Conservation (phyloP, 805 yeast species). For the Ogataea ramenticola region DNA sequence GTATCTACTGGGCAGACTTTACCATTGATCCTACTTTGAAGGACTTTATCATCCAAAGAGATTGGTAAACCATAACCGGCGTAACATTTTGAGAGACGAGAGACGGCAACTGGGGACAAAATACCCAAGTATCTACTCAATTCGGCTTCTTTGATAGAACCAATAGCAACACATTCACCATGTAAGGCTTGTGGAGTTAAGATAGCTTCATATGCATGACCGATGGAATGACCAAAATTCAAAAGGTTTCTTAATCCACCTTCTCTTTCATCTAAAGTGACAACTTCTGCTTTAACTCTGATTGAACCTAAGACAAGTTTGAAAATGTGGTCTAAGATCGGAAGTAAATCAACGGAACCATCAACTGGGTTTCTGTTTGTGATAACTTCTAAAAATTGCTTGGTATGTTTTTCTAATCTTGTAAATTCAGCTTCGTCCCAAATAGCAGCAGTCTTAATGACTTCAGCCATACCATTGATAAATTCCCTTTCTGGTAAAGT, state of each 20-base stretch:
- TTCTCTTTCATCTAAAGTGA: constrained; percentile 89
- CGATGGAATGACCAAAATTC: constrained; percentile 95
- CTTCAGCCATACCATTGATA: constrained; percentile 98
- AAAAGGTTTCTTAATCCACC: constrained; percentile 87
- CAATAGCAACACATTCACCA: constrained; percentile 99
- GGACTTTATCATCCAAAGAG: constrained; percentile 62
- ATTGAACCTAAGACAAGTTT: constrained; percentile 81
- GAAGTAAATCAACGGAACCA: constrained; percentile 52
- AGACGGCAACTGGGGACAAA: constrained; percentile 87
- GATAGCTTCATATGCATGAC: constrained; percentile 98
- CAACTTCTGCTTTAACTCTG: constrained; percentile 89
- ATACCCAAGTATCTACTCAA: constrained; percentile 86
- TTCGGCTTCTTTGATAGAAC: constrained; percentile 93
- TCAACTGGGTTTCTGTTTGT: constrained; percentile 33
- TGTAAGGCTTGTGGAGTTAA: constrained; percentile 93
- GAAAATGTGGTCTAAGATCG: constrained; percentile 67
- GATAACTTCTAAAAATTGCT: constrained; percentile 61
- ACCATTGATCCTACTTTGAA: constrained; percentile 60
- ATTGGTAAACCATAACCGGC: constrained; percentile 84
- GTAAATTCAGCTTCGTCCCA: constrained; percentile 90
- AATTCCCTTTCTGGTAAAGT: constrained; percentile 91
- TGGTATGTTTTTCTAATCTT: constrained; percentile 73
- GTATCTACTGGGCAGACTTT: constrained; percentile 72
- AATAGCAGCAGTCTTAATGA: constrained; percentile 94
- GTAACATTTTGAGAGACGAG: constrained; percentile 77